A percentile compares a stretch with the other conserved stretches of the same genome.
Conservation (phyloP, 2,329 filamentous ascomycete genomes). For the Knoxdaviesia capensis region DNA sequence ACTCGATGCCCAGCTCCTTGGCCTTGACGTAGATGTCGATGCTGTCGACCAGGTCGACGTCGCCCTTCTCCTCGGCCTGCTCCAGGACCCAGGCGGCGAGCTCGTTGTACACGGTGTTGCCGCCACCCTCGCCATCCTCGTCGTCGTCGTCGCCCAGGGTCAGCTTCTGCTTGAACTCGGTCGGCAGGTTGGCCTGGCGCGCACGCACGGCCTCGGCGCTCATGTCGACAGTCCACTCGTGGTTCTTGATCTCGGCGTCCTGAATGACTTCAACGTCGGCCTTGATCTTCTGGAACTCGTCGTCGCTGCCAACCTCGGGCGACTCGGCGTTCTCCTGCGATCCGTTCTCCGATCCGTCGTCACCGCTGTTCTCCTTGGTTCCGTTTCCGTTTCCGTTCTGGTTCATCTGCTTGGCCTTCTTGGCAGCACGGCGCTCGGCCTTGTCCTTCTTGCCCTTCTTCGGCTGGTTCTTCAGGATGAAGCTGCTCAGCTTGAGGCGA, state of each 20-base stretch:
- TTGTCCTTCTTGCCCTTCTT: constrained; percentile 97
- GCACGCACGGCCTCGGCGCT: constrained; percentile 89
- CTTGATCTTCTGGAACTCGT: constrained; percentile 76
- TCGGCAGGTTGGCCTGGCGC: constrained; percentile 80
- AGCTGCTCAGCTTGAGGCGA: constrained; percentile 87
- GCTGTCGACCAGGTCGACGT: constrained; percentile 63
- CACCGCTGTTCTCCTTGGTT: constrained; percentile 34
- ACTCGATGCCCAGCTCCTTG: constrained; percentile 84
- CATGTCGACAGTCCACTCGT: constrained; percentile 92
- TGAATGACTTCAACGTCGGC: constrained; percentile 28
- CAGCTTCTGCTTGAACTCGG: constrained; percentile 82
- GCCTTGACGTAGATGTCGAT: constrained; percentile 91
- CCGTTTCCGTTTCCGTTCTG: constrained; percentile 23
- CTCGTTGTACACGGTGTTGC: constrained; percentile 65
- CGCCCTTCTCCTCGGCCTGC: constrained; percentile 50
- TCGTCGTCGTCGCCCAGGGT: constrained; percentile 67
- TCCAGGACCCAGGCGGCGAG: constrained; percentile 82
- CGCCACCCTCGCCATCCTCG: constrained; percentile 57
- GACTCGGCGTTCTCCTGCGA: constrained; percentile 26
- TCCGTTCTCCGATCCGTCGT: constrained; percentile 28
- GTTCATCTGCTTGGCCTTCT: constrained; percentile 67
- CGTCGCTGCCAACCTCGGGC: constrained; percentile 48
- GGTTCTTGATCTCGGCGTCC: constrained; percentile 51
- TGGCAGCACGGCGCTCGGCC: constrained; percentile 74
- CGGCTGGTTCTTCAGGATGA: constrained; percentile 90